phyloP scores from a whole-genome alignment of 495 filamentous ascomycete species.

The Aspergillus avenaceus region DNA sequence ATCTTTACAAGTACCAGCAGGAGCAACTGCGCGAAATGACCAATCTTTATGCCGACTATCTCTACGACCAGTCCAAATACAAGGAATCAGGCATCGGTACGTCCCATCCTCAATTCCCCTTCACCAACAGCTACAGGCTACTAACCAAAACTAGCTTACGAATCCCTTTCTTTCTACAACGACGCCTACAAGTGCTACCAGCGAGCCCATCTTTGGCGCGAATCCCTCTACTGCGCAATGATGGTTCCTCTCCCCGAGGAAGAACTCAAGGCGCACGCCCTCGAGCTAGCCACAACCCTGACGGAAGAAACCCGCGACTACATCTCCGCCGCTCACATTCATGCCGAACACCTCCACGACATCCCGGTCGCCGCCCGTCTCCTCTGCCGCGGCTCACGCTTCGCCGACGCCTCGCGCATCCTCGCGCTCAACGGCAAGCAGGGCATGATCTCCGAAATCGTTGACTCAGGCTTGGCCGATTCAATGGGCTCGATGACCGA shows the following conservation, averaged over 20 bases:
- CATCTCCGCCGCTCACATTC: slow-evolving; percentile 69
- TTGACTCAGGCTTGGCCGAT: slow-evolving; percentile 76
- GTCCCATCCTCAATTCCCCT: background rate
- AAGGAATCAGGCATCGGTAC: slow-evolving; percentile 75
- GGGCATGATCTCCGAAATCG: slow-evolving; percentile 48
- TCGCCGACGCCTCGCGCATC: slow-evolving; percentile 77
- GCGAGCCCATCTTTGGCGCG: slow-evolving; percentile 81
- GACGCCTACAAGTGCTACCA: slow-evolving; percentile 76
- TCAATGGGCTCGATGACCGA: slow-evolving; percentile 75
- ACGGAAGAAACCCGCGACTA: slow-evolving; percentile 84
- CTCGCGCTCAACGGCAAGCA: slow-evolving; percentile 47
- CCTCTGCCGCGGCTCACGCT: slow-evolving; percentile 79
- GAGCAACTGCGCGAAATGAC: slow-evolving; percentile 59
- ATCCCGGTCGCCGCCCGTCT: slow-evolving; percentile 59
- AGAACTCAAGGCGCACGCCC: slow-evolving; percentile 61
- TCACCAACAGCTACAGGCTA: background rate
- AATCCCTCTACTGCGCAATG: slow-evolving; percentile 73
- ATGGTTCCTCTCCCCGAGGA: slow-evolving; percentile 55
- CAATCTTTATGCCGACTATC: slow-evolving; percentile 70
- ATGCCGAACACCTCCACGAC: slow-evolving; percentile 75
- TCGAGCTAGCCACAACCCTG: slow-evolving; percentile 63
- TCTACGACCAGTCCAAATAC: slow-evolving; percentile 68
- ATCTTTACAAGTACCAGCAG: slow-evolving; percentile 77
- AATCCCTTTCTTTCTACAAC: slow-evolving; percentile 70
- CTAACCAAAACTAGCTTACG: slow-evolving; percentile 58